Conservation (phyloP, 257 asterid genomes). For the Datura wrightii region DNA sequence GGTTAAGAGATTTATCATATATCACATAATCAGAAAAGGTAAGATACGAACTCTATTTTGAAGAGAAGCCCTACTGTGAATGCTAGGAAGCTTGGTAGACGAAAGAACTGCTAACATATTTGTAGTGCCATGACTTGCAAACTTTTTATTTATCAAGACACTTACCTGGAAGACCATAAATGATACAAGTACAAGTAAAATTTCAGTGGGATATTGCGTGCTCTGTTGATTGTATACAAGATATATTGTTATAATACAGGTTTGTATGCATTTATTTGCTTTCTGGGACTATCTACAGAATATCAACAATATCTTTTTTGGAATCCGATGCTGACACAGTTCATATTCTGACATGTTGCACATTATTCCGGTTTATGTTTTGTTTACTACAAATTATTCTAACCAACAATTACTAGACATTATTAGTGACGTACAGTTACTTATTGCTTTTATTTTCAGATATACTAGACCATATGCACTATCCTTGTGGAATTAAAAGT, state of each 20-base stretch:
- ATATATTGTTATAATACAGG: not conserved
- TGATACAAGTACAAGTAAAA: not conserved
- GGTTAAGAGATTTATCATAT: not conserved
- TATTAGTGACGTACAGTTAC: not conserved
- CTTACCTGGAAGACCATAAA: not conserved
- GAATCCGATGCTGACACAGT: not conserved
- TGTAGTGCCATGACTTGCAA: not conserved
- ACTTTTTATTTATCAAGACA: not conserved
- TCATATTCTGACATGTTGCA: not conserved
- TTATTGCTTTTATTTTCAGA: conserved; percentile 15
- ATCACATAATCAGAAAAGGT: not conserved
- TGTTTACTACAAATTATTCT: not conserved
- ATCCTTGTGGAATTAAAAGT: conserved; percentile 11
- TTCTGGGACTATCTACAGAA: not conserved
- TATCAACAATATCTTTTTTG: too few species aligned
- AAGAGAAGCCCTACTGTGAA: not conserved
- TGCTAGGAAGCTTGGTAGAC: not conserved
- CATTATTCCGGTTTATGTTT: not conserved
- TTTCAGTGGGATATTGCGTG: not conserved
- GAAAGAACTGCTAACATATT: conserved; percentile 14
- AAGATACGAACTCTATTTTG: not conserved
- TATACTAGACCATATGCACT: not conserved
- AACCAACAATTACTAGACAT: not conserved
- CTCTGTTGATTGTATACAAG: not conserved
- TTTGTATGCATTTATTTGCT: not conserved